A percentile compares a stretch with the other conserved stretches of the same genome.
These are phyloP conservation scores for Mortierella claussenii DNA, from an alignment of 192 early-diverging fungal species.

Conservation along the genomic window DNA sequence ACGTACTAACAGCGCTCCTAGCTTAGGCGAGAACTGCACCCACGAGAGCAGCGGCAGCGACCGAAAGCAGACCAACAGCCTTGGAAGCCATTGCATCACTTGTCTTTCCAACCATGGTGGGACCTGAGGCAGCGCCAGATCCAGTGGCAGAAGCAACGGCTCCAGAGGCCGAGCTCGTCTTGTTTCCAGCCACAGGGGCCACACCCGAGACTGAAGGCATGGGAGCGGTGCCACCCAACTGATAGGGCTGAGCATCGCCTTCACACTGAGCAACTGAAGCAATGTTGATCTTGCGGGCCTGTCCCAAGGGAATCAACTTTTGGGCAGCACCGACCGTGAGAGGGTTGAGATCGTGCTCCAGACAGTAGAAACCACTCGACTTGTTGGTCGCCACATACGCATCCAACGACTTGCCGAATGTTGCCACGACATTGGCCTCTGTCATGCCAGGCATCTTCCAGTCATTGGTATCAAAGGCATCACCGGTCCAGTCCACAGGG, in stretches of 20 bases:
- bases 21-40: constrained; percentile 5
- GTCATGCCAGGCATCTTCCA: constrained; percentile 52
- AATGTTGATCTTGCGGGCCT: constrained; percentile 35
- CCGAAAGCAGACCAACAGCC: background rate
- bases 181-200: background rate
- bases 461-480: constrained; percentile 61
- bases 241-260: constrained; percentile 26
- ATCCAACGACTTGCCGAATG: constrained; percentile 16
- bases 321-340: constrained; percentile 29
- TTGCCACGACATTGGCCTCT: constrained; percentile 3
- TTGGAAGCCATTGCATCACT: background rate
- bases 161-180: background rate
- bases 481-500: constrained; percentile 34
- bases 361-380: constrained; percentile 31
- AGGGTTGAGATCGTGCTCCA: constrained; percentile 38
- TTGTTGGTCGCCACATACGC: constrained; percentile 34
- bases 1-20: too few relatives aligned
- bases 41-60: background rate
- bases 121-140: background rate
- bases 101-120: background rate
- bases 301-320: constrained; percentile 35
- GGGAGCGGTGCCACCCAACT: constrained; percentile 1
- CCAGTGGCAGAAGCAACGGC: background rate
- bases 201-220: background rate
- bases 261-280: constrained; percentile 20